These are phyloP conservation scores for Diplodia corticola DNA, from an alignment of 2,329 filamentous ascomycete genomes.

Conservation along the genomic window DNA sequence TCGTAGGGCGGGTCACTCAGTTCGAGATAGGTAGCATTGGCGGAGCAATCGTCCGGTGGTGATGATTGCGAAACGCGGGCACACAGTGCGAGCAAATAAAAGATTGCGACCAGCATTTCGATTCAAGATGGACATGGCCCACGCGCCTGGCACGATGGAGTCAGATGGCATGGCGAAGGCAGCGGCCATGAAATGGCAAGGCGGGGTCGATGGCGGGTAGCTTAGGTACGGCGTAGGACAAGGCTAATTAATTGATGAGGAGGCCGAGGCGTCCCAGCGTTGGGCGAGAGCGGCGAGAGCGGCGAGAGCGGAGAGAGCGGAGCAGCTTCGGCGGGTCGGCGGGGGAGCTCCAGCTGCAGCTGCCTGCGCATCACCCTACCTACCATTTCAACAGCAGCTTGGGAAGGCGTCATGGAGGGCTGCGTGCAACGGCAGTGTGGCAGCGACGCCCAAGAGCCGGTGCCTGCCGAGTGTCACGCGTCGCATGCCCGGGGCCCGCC, in stretches of 20 bases:
- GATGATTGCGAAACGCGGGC: neutral
- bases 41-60: slow-evolving; percentile 26
- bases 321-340: slow-evolving; percentile 1
- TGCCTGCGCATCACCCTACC: no score
- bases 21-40: slow-evolving; percentile 41
- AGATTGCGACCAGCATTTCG: neutral
- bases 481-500: neutral
- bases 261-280: neutral
- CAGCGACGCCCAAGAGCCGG: neutral
- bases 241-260: no score
- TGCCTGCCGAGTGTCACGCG: neutral
- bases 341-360: neutral
- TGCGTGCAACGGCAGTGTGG: neutral
- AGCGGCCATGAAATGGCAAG: neutral
- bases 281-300: no score
- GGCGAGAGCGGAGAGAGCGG: neutral
- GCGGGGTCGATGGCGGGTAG: slow-evolving; percentile 4
- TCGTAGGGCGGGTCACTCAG: slow-evolving; percentile 61
- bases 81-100: neutral
- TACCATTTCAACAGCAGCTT: neutral
- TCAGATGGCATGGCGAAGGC: neutral
- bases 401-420: neutral
- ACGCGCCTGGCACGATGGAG: neutral
- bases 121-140: neutral
- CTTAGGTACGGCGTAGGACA: no score